Conservation (phyloP, 208 protist genomes). For the Trypanosoma brucei region DNA sequence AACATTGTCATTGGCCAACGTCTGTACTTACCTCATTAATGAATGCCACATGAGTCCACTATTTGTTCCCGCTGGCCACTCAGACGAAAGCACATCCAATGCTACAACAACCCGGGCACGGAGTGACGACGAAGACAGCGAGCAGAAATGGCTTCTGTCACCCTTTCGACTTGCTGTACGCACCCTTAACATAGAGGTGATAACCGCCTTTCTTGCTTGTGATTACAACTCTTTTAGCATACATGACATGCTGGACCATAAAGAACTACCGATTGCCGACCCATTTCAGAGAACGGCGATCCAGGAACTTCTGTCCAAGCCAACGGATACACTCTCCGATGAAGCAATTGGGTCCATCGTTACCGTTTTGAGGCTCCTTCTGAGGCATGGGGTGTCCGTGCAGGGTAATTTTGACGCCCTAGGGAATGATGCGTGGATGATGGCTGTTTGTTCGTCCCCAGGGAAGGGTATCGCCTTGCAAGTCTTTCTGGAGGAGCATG, state of each 20-base stretch:
- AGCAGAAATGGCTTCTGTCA: slow-evolving; percentile 33
- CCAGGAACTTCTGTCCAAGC: slow-evolving; percentile 44
- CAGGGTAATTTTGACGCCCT: slow-evolving; percentile 53
- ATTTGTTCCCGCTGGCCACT: slow-evolving; percentile 23
- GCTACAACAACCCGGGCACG: too few relatives aligned
- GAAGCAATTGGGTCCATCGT: not conserved
- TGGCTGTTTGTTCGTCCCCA: slow-evolving; percentile 28
- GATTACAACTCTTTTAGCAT: not conserved
- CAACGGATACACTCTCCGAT: slow-evolving; percentile 8
- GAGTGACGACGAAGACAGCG: not conserved
- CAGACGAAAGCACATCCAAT: not conserved
- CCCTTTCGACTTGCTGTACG: slow-evolving; percentile 55
- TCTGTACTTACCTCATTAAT: slow-evolving; percentile 48
- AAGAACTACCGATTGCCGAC: slow-evolving; percentile 52
- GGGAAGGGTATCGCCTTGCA: slow-evolving; percentile 20
- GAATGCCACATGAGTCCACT: slow-evolving; percentile 52
- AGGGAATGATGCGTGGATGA: slow-evolving; percentile 73
- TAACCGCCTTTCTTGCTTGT: slow-evolving; percentile 18
- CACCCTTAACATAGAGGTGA: slow-evolving; percentile 17
- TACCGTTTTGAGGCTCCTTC: slow-evolving; percentile 26
- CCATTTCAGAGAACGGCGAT: slow-evolving; percentile 49
- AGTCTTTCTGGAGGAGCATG: slow-evolving; percentile 23
- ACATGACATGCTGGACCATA: slow-evolving; percentile 33
- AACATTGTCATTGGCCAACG: slow-evolving; percentile 36
- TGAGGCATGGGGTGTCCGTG: slow-evolving; percentile 44